A percentile compares a stretch with the other conserved stretches of the same genome.
These are phyloP conservation scores for Microdochium bolleyi DNA, from an alignment of 2,329 filamentous ascomycete species.

Conservation along the genomic window DNA sequence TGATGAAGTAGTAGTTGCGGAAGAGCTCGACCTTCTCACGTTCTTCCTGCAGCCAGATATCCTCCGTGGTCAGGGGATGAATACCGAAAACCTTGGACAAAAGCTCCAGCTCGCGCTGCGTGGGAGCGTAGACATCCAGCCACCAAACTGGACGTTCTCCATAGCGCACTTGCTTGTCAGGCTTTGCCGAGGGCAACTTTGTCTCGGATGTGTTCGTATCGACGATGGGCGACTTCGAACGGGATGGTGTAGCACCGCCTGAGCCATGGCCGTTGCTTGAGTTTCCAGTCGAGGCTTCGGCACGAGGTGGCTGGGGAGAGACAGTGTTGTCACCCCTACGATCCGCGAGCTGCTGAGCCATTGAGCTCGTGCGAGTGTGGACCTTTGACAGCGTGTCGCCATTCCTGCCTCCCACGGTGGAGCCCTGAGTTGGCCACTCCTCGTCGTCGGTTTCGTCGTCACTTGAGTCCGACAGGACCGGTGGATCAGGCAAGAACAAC, in stretches of 20 bases:
- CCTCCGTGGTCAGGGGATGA: conserved; percentile 88
- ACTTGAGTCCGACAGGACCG: conserved; percentile 63
- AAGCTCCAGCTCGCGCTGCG: conserved; percentile 91
- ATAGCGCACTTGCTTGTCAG: conserved; percentile 34
- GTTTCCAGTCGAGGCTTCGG: not conserved
- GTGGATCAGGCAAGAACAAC: conserved; percentile 83
- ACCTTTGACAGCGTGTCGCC: conserved; percentile 28
- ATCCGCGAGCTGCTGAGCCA: conserved; percentile 18
- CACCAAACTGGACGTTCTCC: conserved; percentile 92
- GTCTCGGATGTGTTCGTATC: conserved; percentile 8
- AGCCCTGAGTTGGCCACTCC: conserved; percentile 22
- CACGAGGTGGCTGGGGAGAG: conserved; percentile 17
- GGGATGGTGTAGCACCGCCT: conserved; percentile 1
- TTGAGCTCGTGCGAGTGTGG: conserved; percentile 30
- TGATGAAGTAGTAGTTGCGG: conserved; percentile 96
- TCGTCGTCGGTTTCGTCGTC: conserved; percentile 58
- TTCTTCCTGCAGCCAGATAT: conserved; percentile 95
- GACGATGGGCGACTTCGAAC: conserved; percentile 6
- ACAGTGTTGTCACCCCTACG: conserved; percentile 20
- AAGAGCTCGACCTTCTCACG: conserved; percentile 98
- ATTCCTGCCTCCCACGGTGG: conserved; percentile 19
- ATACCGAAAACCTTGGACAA: conserved; percentile 90
- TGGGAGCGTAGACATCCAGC: conserved; percentile 87
- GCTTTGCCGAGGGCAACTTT: conserved; percentile 15
- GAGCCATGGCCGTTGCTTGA: not conserved